Evolutionary conservation across 495 filamentous ascomycete species (phyloP), one percentile per base, ranked within the genome.

Genomic region (Entonaema liquescens): DNA sequence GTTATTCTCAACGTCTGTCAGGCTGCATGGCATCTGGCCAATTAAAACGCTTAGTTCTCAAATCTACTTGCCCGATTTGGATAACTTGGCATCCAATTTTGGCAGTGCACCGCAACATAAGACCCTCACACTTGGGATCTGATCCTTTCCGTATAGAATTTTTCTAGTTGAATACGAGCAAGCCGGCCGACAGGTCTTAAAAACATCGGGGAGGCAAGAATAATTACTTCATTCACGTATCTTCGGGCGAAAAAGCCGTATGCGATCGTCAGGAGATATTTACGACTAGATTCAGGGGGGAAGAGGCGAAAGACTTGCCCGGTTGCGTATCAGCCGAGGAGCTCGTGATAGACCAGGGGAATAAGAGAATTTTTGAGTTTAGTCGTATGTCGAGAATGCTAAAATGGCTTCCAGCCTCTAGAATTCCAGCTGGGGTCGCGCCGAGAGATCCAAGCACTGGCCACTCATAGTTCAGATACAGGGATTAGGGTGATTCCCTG

Each of bases 211-310:
- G 49, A 26, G 25, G 49, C 11, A 28, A 28, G 1, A 29, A n/a
- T n/a, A 4, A 28, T 53, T 53, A 29, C 12, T n/a, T 53, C n/a
- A 62, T 9, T 38, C 56, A 52, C 5, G 38, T 67, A 61, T 2
- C 21, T 47, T 47, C 42, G 33, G 44, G 33, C 17, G 29, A 62
- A 67, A 56, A 42, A 67, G 38, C 1, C 12, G n/a, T 4, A 54
- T 15, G 62, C 66, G 68, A 71, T 71, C 68, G 53, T 67, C 68
- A 71, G 63, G 68, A 67, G 68, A 33, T 68, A 50, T 68, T 40
- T 33, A 35, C 21, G 50, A 53, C 23, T n/a, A 38, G n/a, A 53
- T 47, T 44, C 62, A 67, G 52, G 68, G 62, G 62, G 29, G 49
- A 55, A 57, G 13, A 54, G 58, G 68, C 17, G 28, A 21, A 25